Evolutionary conservation across 2,329 filamentous ascomycete species (phyloP).

Genomic region (Tetracladium maxilliforme): DNA sequence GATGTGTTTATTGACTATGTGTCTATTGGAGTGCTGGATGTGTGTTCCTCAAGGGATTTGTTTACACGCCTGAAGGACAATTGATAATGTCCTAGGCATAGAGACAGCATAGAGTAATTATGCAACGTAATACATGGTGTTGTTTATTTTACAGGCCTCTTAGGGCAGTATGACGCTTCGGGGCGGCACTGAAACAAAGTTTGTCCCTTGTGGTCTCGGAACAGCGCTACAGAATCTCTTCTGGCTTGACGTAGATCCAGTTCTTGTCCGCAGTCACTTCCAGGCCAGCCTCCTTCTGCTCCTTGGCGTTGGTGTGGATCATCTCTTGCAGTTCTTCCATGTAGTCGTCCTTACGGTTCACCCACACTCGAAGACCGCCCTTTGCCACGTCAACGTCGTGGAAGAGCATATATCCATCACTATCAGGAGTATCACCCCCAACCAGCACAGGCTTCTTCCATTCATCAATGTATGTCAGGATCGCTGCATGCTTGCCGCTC

Average conservation of each 20-base stretch:
- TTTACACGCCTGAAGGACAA: too few relatives aligned
- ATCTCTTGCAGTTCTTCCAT: constrained; percentile 19
- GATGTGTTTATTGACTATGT: too few relatives aligned
- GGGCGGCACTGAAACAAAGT: too few relatives aligned
- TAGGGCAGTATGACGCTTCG: too few relatives aligned
- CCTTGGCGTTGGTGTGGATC: constrained; percentile 17
- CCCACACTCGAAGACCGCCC: constrained; percentile 24
- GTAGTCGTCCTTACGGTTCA: constrained; percentile 21
- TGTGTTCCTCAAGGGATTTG: too few relatives aligned
- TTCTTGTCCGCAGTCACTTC: constrained; percentile 27
- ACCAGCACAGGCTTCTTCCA: constrained; percentile 26
- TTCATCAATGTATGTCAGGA: constrained; percentile 24
- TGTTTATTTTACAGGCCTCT: too few relatives aligned
- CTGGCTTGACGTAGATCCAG: constrained; percentile 25
- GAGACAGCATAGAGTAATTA: too few relatives aligned
- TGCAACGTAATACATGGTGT: too few relatives aligned
- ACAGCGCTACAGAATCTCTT: constrained; percentile 22
- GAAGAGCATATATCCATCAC: constrained; percentile 27
- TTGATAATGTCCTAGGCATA: too few relatives aligned
- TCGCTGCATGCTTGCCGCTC: constrained; percentile 25
- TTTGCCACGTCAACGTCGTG: constrained; percentile 24
- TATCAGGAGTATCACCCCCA: constrained; percentile 25
- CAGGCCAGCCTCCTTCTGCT: constrained; percentile 18
- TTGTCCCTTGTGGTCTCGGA: too few relatives aligned
- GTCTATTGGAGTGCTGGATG: too few relatives aligned